Percentiles rank a stretch among this genome's conserved stretches.
Conservation (phyloP, 2,329 filamentous ascomycete genomes). For the Diaporthe citrichinensis region DNA sequence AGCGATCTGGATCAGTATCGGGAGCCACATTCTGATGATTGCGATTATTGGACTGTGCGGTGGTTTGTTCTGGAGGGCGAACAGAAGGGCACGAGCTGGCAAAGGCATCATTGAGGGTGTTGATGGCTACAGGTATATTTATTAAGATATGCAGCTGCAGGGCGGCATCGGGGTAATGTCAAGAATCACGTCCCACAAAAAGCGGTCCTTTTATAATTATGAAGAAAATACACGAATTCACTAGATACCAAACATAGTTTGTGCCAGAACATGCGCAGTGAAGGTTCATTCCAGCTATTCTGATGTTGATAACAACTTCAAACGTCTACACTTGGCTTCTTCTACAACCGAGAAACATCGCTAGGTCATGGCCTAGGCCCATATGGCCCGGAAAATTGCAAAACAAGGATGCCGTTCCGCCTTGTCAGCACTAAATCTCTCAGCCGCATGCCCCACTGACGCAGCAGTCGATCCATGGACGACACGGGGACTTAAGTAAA, state of each 20-base stretch:
- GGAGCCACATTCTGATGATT: slow-evolving; percentile 40
- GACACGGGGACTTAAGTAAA: neutral
- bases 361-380: neutral
- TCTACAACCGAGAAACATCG: no score
- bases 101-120: slow-evolving; percentile 41
- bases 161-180: neutral
- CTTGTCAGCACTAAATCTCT: slow-evolving; percentile 1
- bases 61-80: slow-evolving; percentile 39
- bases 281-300: neutral
- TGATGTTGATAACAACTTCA: neutral
- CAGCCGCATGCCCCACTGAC: slow-evolving; percentile 15
- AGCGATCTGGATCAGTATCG: slow-evolving; percentile 41
- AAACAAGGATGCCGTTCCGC: neutral
- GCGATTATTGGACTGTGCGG: slow-evolving; percentile 33
- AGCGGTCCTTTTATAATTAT: neutral
- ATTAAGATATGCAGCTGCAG: neutral
- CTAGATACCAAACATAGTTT: no score
- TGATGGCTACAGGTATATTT: slow-evolving; percentile 39
- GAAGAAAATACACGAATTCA: no score
- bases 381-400: neutral
- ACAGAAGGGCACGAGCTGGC: slow-evolving; percentile 24
- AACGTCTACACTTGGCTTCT: neutral
- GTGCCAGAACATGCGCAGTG: neutral
- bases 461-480: neutral
- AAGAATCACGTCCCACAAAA: neutral